Evolutionary conservation across 495 filamentous ascomycete species (phyloP).

Genomic region (Podospora didyma): DNA sequence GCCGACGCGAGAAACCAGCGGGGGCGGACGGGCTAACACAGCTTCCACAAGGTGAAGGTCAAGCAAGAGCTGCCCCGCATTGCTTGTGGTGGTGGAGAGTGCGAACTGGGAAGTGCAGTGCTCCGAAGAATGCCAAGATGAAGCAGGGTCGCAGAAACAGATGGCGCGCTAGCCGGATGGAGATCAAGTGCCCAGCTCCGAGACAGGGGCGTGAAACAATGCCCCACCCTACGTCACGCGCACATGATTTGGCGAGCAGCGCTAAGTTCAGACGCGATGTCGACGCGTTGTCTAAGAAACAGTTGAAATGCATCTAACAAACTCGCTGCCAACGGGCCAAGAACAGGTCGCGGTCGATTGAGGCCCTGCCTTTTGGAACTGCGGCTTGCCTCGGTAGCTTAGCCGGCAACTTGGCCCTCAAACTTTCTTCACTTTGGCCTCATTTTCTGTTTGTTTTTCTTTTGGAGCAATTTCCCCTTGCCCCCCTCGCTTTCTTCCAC

Average conservation of each 20-base stretch:
- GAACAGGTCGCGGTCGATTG: no score
- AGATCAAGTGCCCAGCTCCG: no score
- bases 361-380: neutral
- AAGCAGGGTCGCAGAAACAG: conserved; percentile 3
- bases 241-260: conserved; percentile 8
- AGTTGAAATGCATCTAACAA: neutral
- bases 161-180: conserved; percentile 4
- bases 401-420: neutral
- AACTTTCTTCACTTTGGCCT: neutral
- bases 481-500: neutral
- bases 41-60: conserved; percentile 1
- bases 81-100: neutral
- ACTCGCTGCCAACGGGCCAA: neutral
- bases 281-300: neutral
- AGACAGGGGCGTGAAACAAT: no score
- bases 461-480: neutral
- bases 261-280: neutral
- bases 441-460: neutral
- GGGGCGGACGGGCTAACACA: no score
- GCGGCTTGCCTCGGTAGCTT: neutral
- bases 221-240: neutral
- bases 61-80: conserved; percentile 11
- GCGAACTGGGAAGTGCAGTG: neutral
- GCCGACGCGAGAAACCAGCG: no score
- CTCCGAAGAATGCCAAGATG: neutral